phyloP scores from a whole-genome alignment of 768 basidiomycete species.

The Leccinum subgranulosum region DNA sequence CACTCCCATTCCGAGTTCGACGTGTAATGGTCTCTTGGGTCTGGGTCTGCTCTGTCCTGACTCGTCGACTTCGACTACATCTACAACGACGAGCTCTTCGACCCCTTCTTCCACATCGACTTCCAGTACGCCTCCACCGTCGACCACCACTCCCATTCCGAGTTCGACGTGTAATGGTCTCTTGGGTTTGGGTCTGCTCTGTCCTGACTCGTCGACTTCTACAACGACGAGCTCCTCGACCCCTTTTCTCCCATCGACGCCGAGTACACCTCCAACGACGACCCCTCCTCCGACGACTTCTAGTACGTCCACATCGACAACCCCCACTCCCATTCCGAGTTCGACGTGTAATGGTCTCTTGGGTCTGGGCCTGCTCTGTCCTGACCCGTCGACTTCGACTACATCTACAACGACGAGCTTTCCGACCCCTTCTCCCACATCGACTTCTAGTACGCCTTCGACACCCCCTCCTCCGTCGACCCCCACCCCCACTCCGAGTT shows the following conservation, averaged over 20 bases:
- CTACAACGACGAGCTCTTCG: neutral
- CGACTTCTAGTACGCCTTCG: neutral
- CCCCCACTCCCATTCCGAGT: neutral
- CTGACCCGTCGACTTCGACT: neutral
- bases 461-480: neutral
- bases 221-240: neutral
- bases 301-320: neutral
- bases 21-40: neutral
- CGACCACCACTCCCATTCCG: neutral
- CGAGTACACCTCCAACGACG: neutral
- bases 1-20: neutral
- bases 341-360: neutral
- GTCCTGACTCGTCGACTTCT: neutral
- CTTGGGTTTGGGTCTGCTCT: neutral
- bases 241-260: neutral
- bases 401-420: neutral
- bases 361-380: neutral
- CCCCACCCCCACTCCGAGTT: neutral
- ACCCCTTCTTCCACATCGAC: neutral
- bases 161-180: neutral
- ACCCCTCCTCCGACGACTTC: neutral
- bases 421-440: neutral
- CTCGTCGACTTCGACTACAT: neutral
- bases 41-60: neutral
- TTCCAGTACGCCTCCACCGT: neutral